These are phyloP conservation scores for Neonectria neomacrospora DNA, from an alignment of 2,329 filamentous ascomycete genomes.

Conservation along the genomic window DNA sequence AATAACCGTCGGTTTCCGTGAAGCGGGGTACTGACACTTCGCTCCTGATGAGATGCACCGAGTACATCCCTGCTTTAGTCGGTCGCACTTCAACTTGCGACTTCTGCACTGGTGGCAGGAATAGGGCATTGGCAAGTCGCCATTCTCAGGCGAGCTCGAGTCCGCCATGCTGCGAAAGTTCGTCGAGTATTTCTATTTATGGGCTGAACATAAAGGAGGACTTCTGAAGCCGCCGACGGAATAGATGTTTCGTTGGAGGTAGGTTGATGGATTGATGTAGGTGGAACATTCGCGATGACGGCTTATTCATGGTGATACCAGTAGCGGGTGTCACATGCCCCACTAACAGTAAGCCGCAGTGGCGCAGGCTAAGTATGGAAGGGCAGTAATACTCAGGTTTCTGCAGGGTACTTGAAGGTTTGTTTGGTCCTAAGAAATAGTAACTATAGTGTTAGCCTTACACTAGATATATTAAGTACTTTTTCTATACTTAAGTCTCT, in stretches of 20 bases:
- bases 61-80: conserved; percentile 38
- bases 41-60: conserved; percentile 38
- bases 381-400: neutral
- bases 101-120: conserved; percentile 44
- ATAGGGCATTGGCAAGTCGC: conserved; percentile 32
- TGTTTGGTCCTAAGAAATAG: too few species aligned
- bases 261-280: neutral
- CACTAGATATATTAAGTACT: too few species aligned
- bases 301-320: neutral
- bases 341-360: neutral
- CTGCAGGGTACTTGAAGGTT: too few species aligned
- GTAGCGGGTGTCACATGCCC: neutral
- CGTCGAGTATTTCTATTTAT: neutral
- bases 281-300: neutral
- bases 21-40: conserved; percentile 44
- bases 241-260: neutral
- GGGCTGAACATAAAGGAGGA: neutral
- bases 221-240: neutral
- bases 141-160: neutral
- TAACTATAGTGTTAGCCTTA: too few species aligned
- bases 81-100: conserved; percentile 47
- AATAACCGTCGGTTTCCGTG: conserved; percentile 40
- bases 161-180: conserved; percentile 21
- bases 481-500: too few species aligned
- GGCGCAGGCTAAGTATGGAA: neutral